A percentile compares a stretch with the other conserved stretches of the same genome.
phyloP scores from a whole-genome alignment of 2,329 filamentous ascomycete species.

The Colletotrichum salicis region DNA sequence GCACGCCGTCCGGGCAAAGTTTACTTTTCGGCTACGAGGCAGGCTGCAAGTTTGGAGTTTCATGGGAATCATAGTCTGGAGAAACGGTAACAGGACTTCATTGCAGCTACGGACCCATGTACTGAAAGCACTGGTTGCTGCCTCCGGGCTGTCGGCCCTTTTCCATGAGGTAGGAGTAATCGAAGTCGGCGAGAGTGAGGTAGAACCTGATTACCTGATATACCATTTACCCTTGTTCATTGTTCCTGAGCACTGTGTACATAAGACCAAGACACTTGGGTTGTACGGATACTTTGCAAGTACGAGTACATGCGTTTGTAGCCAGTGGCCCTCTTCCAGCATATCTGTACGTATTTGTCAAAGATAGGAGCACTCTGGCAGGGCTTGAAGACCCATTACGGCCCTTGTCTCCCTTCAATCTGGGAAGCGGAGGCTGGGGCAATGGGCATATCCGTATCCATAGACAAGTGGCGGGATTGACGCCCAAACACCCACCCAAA shows the following conservation, averaged over 20 bases:
- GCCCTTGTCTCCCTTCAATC: not conserved
- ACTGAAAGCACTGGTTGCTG: no score
- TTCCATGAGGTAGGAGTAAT: not conserved
- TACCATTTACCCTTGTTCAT: not conserved
- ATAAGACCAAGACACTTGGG: not conserved
- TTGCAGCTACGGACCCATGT: not conserved
- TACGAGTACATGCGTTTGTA: not conserved
- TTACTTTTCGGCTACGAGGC: not conserved
- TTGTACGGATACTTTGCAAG: not conserved
- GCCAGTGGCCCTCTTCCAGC: no score
- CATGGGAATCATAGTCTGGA: no score
- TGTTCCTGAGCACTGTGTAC: not conserved
- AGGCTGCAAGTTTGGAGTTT: not conserved
- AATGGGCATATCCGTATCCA: not conserved
- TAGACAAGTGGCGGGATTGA: not conserved
- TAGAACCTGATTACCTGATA: not conserved
- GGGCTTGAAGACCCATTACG: not conserved
- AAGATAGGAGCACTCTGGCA: not conserved
- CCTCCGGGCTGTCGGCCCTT: no score
- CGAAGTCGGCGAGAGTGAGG: not conserved
- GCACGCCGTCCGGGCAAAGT: not conserved
- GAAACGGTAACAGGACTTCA: no score
- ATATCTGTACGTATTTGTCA: no score
- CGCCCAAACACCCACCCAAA: constrained; percentile 4
- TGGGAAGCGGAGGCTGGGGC: not conserved